Conservation (phyloP, 1,284 basidiomycete genomes). For the Puccinia coronata region DNA sequence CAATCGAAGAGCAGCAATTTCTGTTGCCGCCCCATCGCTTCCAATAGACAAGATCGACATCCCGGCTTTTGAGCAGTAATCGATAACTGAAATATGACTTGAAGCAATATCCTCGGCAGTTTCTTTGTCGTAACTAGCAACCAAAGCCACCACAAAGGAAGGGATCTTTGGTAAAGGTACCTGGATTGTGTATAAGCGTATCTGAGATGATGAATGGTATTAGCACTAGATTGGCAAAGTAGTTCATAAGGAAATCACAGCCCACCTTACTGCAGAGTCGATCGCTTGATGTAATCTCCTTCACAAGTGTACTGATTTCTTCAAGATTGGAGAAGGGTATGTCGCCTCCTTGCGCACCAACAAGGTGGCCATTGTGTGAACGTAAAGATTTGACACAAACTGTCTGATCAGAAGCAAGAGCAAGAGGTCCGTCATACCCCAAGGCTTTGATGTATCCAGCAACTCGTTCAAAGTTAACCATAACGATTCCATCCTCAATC, state of each 20-base stretch:
- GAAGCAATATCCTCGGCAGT: slow-evolving; percentile 9
- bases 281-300: background rate
- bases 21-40: slow-evolving; percentile 15
- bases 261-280: slow-evolving; percentile 7
- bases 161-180: slow-evolving; percentile 17
- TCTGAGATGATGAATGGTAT: background rate
- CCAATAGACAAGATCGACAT: slow-evolving; percentile 14
- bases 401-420: slow-evolving; percentile 25
- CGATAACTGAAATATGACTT: background rate
- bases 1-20: background rate
- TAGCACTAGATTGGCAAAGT: background rate
- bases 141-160: slow-evolving; percentile 13
- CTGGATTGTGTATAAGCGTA: slow-evolving; percentile 24
- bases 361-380: background rate
- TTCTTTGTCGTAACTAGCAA: slow-evolving; percentile 27
- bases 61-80: slow-evolving; percentile 2
- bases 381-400: slow-evolving; percentile 11
- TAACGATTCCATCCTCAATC: background rate
- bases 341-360: slow-evolving; percentile 34
- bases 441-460: background rate
- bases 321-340: background rate
- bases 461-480: slow-evolving; percentile 18
- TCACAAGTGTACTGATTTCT: background rate
- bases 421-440: slow-evolving; percentile 1
- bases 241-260: background rate